Evolutionary conservation across 768 basidiomycete species (phyloP).

Genomic region (Mrakia gelida): DNA sequence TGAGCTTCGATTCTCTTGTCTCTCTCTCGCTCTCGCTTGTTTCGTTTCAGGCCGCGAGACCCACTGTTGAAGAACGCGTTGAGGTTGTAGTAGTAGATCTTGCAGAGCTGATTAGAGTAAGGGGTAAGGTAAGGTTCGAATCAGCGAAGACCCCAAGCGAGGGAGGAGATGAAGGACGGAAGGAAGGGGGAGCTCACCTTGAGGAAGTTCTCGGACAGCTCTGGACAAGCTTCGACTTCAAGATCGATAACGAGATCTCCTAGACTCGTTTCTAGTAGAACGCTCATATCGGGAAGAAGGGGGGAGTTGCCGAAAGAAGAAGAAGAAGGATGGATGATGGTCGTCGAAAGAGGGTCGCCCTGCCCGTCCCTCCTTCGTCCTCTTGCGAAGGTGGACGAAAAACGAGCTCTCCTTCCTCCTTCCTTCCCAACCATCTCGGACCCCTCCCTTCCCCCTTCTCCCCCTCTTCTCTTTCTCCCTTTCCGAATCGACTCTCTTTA

Average conservation of each 20-base stretch:
- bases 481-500: neutral
- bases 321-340: neutral
- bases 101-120: slow-evolving; percentile 64
- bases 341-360: neutral
- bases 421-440: no score
- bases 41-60: slow-evolving; percentile 38
- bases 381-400: neutral
- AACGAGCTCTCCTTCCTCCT: neutral
- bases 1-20: neutral
- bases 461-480: neutral
- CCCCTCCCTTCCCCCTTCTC: neutral
- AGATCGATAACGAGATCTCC: slow-evolving; percentile 97
- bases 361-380: no score
- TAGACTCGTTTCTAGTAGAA: slow-evolving; percentile 91
- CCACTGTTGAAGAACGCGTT: slow-evolving; percentile 97
- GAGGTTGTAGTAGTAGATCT: slow-evolving; percentile 92
- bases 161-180: neutral
- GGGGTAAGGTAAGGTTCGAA: no score
- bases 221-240: slow-evolving; percentile 83
- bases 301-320: neutral
- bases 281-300: slow-evolving; percentile 64
- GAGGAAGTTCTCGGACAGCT: slow-evolving; percentile 89
- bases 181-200: slow-evolving; percentile 57
- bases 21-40: neutral
- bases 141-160: no score